Percentiles rank a stretch among this genome's conserved stretches.
phyloP scores from a whole-genome alignment of 345 rosid genomes.

The thale cress (Arabidopsis thaliana) region TAIR10.1 NC_003076.8:7096001-7096500 shows the following conservation, averaged over 20 bases:
- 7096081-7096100: slow-evolving; percentile 65
- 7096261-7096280: slow-evolving; percentile 73
- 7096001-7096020: slow-evolving; percentile 18
- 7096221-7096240: slow-evolving; percentile 79
- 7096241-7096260: slow-evolving; percentile 97
- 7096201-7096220: not conserved
- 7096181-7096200: not conserved
- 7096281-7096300: slow-evolving; percentile 66
- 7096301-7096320: slow-evolving; percentile 20
- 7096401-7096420: slow-evolving; percentile 68
- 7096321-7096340: not conserved
- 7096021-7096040: not conserved
- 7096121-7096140: slow-evolving; percentile 68
- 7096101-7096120: slow-evolving; percentile 64
- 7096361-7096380: slow-evolving; percentile 42
- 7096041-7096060: not conserved
- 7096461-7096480: slow-evolving; percentile 96
- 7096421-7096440: slow-evolving; percentile 65
- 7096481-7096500: slow-evolving; percentile 70
- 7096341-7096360: not conserved
- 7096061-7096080: slow-evolving; percentile 54
- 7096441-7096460: slow-evolving; percentile 84
- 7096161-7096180: not conserved
- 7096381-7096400: slow-evolving; percentile 72
- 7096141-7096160: slow-evolving; percentile 22